These are phyloP conservation scores for Bolboschoenoplectus hybrid DNA, from an alignment of 202 grass and related monocot species.

Conservation along the genomic window DNA sequence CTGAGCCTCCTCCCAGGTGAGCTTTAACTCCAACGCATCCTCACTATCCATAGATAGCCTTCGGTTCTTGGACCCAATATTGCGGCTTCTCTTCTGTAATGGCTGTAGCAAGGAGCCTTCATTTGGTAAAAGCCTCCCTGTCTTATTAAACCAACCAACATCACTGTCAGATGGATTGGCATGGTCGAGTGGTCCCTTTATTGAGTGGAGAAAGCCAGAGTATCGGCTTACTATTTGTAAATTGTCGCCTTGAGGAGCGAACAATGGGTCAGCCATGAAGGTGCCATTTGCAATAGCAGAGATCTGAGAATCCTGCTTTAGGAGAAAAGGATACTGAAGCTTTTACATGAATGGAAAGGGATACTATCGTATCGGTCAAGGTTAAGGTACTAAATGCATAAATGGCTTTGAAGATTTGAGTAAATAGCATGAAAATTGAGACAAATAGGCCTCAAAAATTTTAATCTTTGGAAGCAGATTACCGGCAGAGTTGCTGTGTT, in stretches of 20 bases:
- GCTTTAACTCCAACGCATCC: conserved; percentile 84
- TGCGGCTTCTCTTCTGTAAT: conserved; percentile 78
- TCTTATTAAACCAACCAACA: conserved; percentile 62
- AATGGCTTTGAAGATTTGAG: neutral
- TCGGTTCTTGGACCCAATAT: conserved; percentile 82
- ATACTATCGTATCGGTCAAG: neutral
- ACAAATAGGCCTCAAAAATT: conserved; percentile 19
- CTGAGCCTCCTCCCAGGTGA: conserved; percentile 96
- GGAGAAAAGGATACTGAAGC: conserved; percentile 5
- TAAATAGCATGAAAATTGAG: neutral
- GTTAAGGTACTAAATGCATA: neutral
- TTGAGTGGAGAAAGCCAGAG: conserved; percentile 75
- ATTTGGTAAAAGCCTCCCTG: conserved; percentile 51
- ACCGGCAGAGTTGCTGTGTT: conserved; percentile 82
- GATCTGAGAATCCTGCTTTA: conserved; percentile 86
- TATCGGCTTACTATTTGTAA: conserved; percentile 78
- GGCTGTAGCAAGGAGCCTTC: conserved; percentile 60
- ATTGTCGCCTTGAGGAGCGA: conserved; percentile 65
- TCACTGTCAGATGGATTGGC: conserved; percentile 64
- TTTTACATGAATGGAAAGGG: conserved; percentile 31
- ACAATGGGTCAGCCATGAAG: conserved; percentile 66
- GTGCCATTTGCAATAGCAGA: conserved; percentile 88
- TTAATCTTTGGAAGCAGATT: conserved; percentile 38
- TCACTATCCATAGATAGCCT: conserved; percentile 78
- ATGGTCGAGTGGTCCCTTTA: conserved; percentile 62